These are phyloP conservation scores for Trametes versicolor DNA, from an alignment of 1,284 basidiomycete species.

Conservation along the genomic window DNA sequence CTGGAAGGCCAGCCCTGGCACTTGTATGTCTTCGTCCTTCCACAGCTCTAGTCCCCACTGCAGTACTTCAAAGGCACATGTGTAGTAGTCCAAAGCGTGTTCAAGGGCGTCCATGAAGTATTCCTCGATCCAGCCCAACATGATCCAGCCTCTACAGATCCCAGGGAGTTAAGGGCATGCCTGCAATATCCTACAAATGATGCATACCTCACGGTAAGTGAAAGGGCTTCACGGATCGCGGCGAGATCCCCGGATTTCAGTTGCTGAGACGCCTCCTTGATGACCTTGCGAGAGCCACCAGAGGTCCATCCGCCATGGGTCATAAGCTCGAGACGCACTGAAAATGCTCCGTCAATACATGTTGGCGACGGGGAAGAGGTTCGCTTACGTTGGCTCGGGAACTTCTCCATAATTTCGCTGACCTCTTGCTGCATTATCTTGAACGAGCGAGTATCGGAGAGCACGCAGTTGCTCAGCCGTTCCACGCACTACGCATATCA, in stretches of 20 bases:
- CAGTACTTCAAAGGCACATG: slow-evolving; percentile 46
- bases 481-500: not conserved
- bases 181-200: not conserved
- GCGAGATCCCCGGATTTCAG: not conserved
- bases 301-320: not conserved
- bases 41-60: slow-evolving; percentile 50
- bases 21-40: slow-evolving; percentile 42
- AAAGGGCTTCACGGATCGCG: not conserved
- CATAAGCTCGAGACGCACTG: not conserved
- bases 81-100: slow-evolving; percentile 3
- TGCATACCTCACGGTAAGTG: not conserved
- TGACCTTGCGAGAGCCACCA: not conserved
- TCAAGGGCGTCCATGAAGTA: not conserved
- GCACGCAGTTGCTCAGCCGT: not conserved
- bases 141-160: slow-evolving; percentile 46
- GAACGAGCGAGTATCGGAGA: not conserved
- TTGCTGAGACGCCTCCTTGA: not conserved
- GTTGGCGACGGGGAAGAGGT: not conserved
- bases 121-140: slow-evolving; percentile 46
- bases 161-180: not conserved
- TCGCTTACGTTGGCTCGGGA: not conserved
- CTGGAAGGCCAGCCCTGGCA: slow-evolving; percentile 45
- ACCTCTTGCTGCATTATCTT: not conserved
- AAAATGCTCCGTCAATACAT: not conserved
- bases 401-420: not conserved